Evolutionary conservation across 306 rosid genomes (phyloP).

Genomic region (Cicer judaicum): DNA sequence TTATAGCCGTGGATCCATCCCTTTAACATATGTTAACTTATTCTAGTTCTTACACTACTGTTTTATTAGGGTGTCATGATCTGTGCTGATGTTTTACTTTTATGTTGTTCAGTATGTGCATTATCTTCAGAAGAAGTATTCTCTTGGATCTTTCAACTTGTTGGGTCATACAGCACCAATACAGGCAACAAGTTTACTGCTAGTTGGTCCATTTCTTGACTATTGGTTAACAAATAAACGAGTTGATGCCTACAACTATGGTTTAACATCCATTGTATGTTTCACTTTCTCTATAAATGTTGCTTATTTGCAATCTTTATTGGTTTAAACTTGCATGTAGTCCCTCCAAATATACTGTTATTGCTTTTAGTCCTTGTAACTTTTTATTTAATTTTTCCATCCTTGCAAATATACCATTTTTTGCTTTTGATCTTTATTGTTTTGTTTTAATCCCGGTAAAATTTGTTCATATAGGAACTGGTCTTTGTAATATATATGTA

Average conservation of each 20-base stretch:
- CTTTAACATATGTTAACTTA: not conserved
- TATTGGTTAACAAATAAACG: slow-evolving; percentile 69
- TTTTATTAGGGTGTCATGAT: slow-evolving; percentile 12
- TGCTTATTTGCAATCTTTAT: slow-evolving; percentile 3
- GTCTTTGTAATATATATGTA: too few species aligned
- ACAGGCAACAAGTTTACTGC: slow-evolving; percentile 68
- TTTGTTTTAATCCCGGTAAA: too few species aligned
- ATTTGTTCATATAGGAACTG: too few species aligned
- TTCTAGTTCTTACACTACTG: not conserved
- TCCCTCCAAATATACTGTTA: too few species aligned
- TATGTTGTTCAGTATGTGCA: slow-evolving; percentile 68
- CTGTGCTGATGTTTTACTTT: slow-evolving; percentile 32
- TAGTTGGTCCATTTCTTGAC: slow-evolving; percentile 74
- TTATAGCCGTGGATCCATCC: not conserved
- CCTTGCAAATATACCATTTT: too few species aligned
- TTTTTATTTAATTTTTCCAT: too few species aligned
- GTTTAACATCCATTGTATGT: slow-evolving; percentile 58
- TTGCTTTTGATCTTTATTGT: too few species aligned
- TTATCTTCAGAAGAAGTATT: slow-evolving; percentile 74
- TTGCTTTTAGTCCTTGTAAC: too few species aligned
- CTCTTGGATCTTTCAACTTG: slow-evolving; percentile 80
- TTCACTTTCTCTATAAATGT: slow-evolving; percentile 10
- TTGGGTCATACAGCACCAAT: slow-evolving; percentile 81
- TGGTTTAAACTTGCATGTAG: too few species aligned
- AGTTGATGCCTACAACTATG: slow-evolving; percentile 60